Evolutionary conservation across 2,329 filamentous ascomycete genomes (phyloP).

Genomic region (Penicillium olsonii): DNA sequence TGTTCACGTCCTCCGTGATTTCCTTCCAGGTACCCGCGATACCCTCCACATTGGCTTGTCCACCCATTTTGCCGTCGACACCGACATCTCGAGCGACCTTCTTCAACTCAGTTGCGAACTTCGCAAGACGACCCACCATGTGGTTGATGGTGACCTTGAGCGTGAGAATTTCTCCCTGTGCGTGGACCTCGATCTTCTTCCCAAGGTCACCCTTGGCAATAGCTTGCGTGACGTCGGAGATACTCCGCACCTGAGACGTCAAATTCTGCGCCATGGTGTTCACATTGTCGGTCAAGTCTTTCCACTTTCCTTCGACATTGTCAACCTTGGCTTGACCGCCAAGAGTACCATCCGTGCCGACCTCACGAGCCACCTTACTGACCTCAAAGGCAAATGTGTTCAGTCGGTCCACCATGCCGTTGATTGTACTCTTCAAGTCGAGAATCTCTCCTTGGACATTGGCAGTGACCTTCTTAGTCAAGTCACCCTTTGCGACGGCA

Average conservation of each 20-base stretch:
- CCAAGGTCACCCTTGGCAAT: slow-evolving; percentile 96
- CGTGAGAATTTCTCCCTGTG: slow-evolving; percentile 90
- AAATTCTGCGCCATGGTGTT: slow-evolving; percentile 68
- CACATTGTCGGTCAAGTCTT: slow-evolving; percentile 67
- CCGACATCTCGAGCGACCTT: slow-evolving; percentile 94
- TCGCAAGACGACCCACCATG: slow-evolving; percentile 94
- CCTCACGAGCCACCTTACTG: slow-evolving; percentile 65
- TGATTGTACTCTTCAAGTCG: slow-evolving; percentile 87
- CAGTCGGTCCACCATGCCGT: slow-evolving; percentile 66
- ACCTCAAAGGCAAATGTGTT: slow-evolving; percentile 67
- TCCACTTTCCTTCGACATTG: slow-evolving; percentile 68
- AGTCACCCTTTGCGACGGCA: slow-evolving; percentile 87
- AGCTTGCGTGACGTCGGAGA: slow-evolving; percentile 90
- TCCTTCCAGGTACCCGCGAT: slow-evolving; percentile 96
- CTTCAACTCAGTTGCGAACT: slow-evolving; percentile 95
- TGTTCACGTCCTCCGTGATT: slow-evolving; percentile 95
- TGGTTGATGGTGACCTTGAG: slow-evolving; percentile 97
- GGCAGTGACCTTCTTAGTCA: slow-evolving; percentile 94
- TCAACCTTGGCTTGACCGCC: slow-evolving; percentile 65
- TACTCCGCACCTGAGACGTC: slow-evolving; percentile 75
- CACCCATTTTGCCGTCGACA: slow-evolving; percentile 97
- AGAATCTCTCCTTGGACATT: slow-evolving; percentile 93
- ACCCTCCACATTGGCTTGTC: slow-evolving; percentile 90
- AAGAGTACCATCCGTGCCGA: slow-evolving; percentile 65
- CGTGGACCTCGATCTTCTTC: slow-evolving; percentile 92